Evolutionary conservation across 1,284 basidiomycete genomes (phyloP), one percentile per base, ranked within the genome.

Genomic region (Peniophora sp.): DNA sequence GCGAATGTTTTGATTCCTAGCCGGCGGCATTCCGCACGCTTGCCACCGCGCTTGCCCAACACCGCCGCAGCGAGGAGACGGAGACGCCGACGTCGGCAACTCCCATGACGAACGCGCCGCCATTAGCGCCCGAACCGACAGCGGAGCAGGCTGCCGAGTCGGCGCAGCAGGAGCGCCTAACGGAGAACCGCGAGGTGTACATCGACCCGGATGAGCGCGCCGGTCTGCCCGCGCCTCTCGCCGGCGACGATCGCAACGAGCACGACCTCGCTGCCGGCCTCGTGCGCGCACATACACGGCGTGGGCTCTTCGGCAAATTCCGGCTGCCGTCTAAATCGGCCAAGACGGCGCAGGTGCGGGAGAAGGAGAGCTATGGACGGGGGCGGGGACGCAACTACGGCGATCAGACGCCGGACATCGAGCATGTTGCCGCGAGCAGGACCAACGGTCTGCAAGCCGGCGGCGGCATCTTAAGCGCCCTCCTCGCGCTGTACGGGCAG

Each of bases 401-500:
- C 37, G 62, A 65, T 50, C 53, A 62, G n/a, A 61, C 62, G 53
- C 55, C 57, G 49, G 53, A 24, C 44, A 58, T 61, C 20, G 43
- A 22, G 20, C 23, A 20, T 22, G 37, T 17, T 15, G 48, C 54
- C 53, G 18, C 53, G 49, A 55, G 18, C 58, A 56, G 18, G 59
- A 18, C 47, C 55, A n/a, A 47, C 54, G 24, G 48, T 42, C 15
- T 46, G 39, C 15, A 57, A 9, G 54, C 58, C 15, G 70, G 73
- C 0, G 67, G 66, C 6, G 78, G 80, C 32, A 68, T 83, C 2
- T 68, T 83, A 10, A 74, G 76, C 9, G 66, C 79, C 5, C 60
- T 83, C 37, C 61, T 83, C 24, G 67, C 75, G 10, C 66, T 82
- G 20, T 83, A 83, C 57, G 71, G 75, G 51, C 60, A 65, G 11